Conservation (phyloP, 371 early-diverging fungal genomes). For the Syncephalastrum contaminatum region DNA sequence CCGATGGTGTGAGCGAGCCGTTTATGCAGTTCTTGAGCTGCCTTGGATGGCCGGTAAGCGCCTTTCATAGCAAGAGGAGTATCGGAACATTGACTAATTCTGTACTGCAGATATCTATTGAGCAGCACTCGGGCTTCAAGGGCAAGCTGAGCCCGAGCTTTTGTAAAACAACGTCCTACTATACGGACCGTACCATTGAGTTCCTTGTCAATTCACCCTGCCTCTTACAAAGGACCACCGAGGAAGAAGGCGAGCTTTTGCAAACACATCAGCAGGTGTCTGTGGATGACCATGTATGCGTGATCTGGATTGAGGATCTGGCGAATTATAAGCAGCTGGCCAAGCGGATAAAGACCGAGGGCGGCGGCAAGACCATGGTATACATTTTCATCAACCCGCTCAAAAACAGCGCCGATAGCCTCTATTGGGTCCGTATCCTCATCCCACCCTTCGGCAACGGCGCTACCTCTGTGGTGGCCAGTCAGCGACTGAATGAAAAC, state of each 20-base stretch:
- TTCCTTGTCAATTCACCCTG: conserved; percentile 76
- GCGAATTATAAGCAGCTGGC: conserved; percentile 29
- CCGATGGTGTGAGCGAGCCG: conserved; percentile 52
- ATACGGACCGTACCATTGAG: conserved; percentile 66
- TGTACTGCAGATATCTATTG: conserved; percentile 45
- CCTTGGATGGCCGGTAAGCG: conserved; percentile 70
- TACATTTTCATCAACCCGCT: conserved; percentile 64
- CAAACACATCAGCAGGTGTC: conserved; percentile 39
- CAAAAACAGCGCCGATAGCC: conserved; percentile 44
- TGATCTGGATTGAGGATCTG: conserved; percentile 69
- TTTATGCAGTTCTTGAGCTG: conserved; percentile 70
- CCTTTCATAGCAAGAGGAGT: too few relatives aligned
- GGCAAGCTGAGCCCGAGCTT: conserved; percentile 56
- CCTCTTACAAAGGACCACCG: conserved; percentile 30
- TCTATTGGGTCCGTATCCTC: conserved; percentile 58
- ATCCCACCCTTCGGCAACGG: conserved; percentile 27
- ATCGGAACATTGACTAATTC: neutral
- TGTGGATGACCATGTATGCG: conserved; percentile 56
- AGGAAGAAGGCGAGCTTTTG: too few relatives aligned
- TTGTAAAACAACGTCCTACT: conserved; percentile 70
- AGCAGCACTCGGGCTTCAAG: conserved; percentile 62
- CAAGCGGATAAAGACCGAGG: conserved; percentile 29
- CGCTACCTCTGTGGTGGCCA: conserved; percentile 30
- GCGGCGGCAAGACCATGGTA: conserved; percentile 37
- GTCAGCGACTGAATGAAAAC: conserved; percentile 44